Conservation (phyloP, 345 rosid genomes). For the Clausena lansium region DNA sequence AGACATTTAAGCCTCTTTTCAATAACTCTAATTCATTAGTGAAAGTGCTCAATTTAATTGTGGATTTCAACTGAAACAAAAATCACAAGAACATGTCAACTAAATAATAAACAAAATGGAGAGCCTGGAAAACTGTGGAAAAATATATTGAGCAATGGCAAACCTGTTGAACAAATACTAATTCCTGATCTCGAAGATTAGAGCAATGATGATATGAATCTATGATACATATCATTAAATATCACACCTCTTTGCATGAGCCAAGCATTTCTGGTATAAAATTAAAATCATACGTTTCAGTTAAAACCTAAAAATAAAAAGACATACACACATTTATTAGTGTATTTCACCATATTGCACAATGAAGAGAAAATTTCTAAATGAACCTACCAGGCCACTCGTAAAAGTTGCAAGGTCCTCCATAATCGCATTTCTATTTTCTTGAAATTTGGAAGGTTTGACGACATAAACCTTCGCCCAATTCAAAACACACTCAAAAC, state of each 20-base stretch:
- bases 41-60: too few relatives aligned
- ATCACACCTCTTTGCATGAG: conserved; percentile 41
- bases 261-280: conserved; percentile 39
- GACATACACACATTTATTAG: neutral
- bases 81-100: neutral
- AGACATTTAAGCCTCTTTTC: too few relatives aligned
- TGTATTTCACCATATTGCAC: neutral
- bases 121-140: neutral
- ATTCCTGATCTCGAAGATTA: neutral
- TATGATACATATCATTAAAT: too few relatives aligned
- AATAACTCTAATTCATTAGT: too few relatives aligned
- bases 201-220: too few relatives aligned
- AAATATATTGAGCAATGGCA: neutral
- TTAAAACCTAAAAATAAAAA: neutral
- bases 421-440: conserved; percentile 39
- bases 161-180: conserved; percentile 24
- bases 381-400: conserved; percentile 34
- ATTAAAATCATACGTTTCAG: conserved; percentile 37
- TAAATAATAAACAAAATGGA: neutral
- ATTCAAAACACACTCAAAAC: too few relatives aligned
- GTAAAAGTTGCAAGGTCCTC: conserved; percentile 51
- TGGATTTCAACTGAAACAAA: neutral
- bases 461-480: too few relatives aligned
- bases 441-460: neutral
- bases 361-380: neutral